Percentiles rank a stretch among this genome's conserved stretches.
Evolutionary conservation across 1,284 basidiomycete species (phyloP).

Genomic region (Moesziomyces globuligerus): DNA sequence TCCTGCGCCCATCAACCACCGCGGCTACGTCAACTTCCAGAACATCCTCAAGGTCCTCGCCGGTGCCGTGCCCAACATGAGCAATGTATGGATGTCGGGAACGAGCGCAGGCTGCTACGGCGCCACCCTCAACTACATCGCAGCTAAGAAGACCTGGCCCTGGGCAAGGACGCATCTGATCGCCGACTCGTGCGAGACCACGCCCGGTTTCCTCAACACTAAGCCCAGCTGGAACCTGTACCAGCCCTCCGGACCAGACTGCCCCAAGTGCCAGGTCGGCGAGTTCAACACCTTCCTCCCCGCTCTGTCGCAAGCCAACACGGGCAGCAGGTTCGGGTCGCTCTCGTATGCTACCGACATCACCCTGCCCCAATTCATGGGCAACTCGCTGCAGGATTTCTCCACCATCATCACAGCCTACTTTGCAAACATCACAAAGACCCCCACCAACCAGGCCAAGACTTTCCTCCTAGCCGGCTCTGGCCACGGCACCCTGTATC

Average conservation of each 20-base stretch:
- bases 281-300: constrained; percentile 37
- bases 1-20: constrained; percentile 27
- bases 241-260: constrained; percentile 11
- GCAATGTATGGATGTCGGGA: constrained; percentile 22
- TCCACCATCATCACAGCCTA: constrained; percentile 13
- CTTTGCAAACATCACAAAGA: constrained; percentile 18
- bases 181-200: constrained; percentile 29
- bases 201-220: constrained; percentile 22
- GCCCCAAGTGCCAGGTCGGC: constrained; percentile 13
- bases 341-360: constrained; percentile 14
- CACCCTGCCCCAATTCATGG: constrained; percentile 13
- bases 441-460: constrained; percentile 25
- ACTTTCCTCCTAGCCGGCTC: constrained; percentile 1
- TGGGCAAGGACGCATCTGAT: constrained; percentile 19
- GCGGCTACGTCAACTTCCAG: constrained; percentile 23
- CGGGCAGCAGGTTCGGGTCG: constrained; percentile 18
- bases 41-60: constrained; percentile 16
- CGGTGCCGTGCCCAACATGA: constrained; percentile 4
- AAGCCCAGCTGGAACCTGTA: constrained; percentile 31
- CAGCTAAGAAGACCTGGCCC: constrained; percentile 19
- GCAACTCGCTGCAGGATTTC: not conserved
- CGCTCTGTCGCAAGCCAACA: constrained; percentile 19
- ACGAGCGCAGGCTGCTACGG: constrained; percentile 39
- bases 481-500: constrained; percentile 17
- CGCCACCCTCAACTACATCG: constrained; percentile 23